These are phyloP conservation scores for Flammula alnicola DNA, from an alignment of 1,284 basidiomycete genomes.

Conservation along the genomic window DNA sequence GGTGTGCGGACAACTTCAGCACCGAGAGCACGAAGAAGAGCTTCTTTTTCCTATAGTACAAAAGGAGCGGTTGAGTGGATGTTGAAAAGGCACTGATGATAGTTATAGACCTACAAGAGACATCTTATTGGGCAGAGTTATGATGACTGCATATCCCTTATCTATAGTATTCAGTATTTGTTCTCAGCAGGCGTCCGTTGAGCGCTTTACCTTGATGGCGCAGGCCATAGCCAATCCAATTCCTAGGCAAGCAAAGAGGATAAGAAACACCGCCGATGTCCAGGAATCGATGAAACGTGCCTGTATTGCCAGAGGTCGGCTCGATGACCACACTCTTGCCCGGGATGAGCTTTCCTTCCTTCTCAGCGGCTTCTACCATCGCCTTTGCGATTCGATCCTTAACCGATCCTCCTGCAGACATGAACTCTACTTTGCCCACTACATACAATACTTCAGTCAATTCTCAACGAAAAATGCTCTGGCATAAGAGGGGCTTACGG, in stretches of 20 bases:
- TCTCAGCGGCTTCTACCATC: slow-evolving; percentile 95
- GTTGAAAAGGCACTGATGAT: background rate
- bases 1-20: slow-evolving; percentile 96
- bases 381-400: slow-evolving; percentile 97
- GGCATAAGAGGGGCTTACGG: slow-evolving; percentile 54
- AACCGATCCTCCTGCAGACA: slow-evolving; percentile 91
- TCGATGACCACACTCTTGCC: slow-evolving; percentile 94
- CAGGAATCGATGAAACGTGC: slow-evolving; percentile 44
- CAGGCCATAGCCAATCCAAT: slow-evolving; percentile 93
- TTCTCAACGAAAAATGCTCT: slow-evolving; percentile 1
- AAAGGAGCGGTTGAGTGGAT: background rate
- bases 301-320: slow-evolving; percentile 94
- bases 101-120: slow-evolving; percentile 58
- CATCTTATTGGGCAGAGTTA: slow-evolving; percentile 98
- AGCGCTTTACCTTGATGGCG: slow-evolving; percentile 78
- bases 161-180: slow-evolving; percentile 78
- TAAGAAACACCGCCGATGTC: background rate
- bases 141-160: slow-evolving; percentile 92
- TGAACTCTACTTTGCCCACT: slow-evolving; percentile 93
- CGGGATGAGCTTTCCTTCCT: slow-evolving; percentile 83
- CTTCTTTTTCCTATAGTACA: slow-evolving; percentile 83
- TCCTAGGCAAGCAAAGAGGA: slow-evolving; percentile 50
- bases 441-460: slow-evolving; percentile 8
- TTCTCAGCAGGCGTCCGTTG: slow-evolving; percentile 23
- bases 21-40: slow-evolving; percentile 87